Evolutionary conservation across 2,329 filamentous ascomycete genomes (phyloP), one percentile per base, ranked within the genome.

Genomic region (Dothistroma septosporum): DNA sequence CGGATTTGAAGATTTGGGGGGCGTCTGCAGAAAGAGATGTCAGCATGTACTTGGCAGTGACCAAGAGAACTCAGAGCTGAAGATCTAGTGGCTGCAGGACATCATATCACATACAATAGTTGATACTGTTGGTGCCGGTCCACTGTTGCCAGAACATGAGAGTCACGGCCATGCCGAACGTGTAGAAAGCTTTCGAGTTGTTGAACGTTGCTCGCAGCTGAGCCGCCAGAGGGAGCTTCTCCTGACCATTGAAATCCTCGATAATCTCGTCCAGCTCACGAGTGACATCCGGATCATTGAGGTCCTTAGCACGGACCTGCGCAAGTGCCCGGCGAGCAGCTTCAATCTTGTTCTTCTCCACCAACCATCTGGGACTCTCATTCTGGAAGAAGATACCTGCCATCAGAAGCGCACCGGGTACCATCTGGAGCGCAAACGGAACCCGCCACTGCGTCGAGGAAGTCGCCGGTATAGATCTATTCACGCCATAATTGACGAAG

Each of bases 341-440:
- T 4, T 76, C 71, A 19, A 78, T 70, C 2, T 77, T 76, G 58
- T 78, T 78, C 72, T 82, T 79, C 66, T 80, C 78, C n/a, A 81
- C 77, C n/a, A 83, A 75, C 80, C 80, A 83, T 19, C 81, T 77
- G 1, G 82, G 80, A 1, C 77, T 80, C 61, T 83, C 81, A 57
- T 80, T 81, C 50, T 82, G 75, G 70, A 82, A 82, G 49, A 81
- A 66, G 14, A 83, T 75, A 0, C 80, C 80, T 3, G 76, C 66
- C 10, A 84, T 67, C 55, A 84, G 77, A n/a, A 83, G 65, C 0
- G 75, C 76, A 16, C 80, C 81, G 0, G 81, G 81, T 1, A 83
- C 73, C 58, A 83, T 79, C 68, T 84, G 81, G 10, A 83, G 72
- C 1, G 77, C 80, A 22, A 83, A 80, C 0, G 81, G 81, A 4